Evolutionary conservation across 257 asterid species (phyloP).

Genomic region (Plantago elongata): DNA sequence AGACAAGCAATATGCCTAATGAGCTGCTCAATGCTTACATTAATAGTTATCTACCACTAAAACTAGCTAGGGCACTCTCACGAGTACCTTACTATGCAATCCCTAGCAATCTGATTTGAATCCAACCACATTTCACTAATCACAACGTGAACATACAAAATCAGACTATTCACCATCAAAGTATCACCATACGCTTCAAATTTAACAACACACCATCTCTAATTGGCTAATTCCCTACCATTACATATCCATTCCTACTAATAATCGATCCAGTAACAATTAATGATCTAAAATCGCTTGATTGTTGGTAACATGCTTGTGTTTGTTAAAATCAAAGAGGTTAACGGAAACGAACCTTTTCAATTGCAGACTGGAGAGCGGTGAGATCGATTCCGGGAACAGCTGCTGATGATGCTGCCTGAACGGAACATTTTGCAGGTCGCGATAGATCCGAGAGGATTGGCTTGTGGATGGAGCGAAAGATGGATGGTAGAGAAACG

Average conservation of each 20-base stretch:
- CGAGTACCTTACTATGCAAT: no score
- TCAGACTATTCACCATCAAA: no score
- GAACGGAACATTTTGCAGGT: slow-evolving; percentile 22
- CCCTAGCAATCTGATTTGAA: no score
- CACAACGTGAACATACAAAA: no score
- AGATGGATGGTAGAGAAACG: slow-evolving; percentile 35
- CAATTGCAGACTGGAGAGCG: slow-evolving; percentile 61
- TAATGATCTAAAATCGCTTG: neutral
- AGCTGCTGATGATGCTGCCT: slow-evolving; percentile 72
- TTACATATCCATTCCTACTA: neutral
- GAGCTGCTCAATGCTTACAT: no score
- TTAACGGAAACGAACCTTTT: slow-evolving; percentile 38
- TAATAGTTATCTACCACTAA: no score
- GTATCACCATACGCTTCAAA: no score
- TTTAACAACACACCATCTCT: no score
- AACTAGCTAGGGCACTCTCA: no score
- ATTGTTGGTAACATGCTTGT: neutral
- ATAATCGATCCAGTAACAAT: neutral
- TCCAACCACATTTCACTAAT: no score
- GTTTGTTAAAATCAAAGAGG: neutral
- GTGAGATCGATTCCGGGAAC: slow-evolving; percentile 62
- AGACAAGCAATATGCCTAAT: no score
- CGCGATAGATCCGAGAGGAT: slow-evolving; percentile 6
- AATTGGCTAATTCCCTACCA: no score
- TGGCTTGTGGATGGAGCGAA: slow-evolving; percentile 29